Base-by-base conservation (phyloP, 2,329 filamentous ascomycete species). In the Delphinella strobiligena region DNA sequence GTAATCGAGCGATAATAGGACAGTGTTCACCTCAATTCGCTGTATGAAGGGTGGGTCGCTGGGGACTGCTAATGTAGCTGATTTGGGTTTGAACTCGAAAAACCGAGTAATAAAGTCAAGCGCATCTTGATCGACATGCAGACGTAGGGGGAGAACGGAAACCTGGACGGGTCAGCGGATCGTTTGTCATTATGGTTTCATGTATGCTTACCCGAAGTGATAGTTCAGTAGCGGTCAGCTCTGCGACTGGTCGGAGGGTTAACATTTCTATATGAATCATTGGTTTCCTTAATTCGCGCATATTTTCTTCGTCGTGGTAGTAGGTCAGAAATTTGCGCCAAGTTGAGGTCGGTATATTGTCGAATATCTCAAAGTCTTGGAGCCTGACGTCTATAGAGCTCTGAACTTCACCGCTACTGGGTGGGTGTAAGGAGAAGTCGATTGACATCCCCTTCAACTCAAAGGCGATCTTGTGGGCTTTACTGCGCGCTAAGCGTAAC, bases 261-360 rank as follows among this genome's bases (percentile, higher is more conserved):
- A 93, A 67, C 4, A 96, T 66, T 56, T 95, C 84, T 7, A 96
- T 66, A 54, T 94, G 87, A 12, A 91, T 72, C 88, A 96, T 95
- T 52, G 79, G 86, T 11, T 81, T 82, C 14, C 80, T 82, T 60
- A 84, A 81, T 61, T 96, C 86, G 36, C 88, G 76, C 16, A 46
- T 42, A 53, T 85, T 79, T n/a, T 83, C 84, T 9, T 80, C 80
- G 54, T 93, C 86, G 43, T 83, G 78, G 64, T 93, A 83, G 52
- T 94, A 95, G 0, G 89, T 96, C 11, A 86, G 80, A 62, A 98
- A 98, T 58, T 95, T 98, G 60, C 84, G 93, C 93, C 93, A 98
- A 0, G 89, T 95, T 3, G 91, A 98, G 0, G 86, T 89, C 2
- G 87, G 86, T 2, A 98, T 74, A 54, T 95, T 86, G 58, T 98